A percentile compares a stretch with the other conserved stretches of the same genome.
Evolutionary conservation across 768 basidiomycete species (phyloP).

Genomic region (Podaxis sp.): DNA sequence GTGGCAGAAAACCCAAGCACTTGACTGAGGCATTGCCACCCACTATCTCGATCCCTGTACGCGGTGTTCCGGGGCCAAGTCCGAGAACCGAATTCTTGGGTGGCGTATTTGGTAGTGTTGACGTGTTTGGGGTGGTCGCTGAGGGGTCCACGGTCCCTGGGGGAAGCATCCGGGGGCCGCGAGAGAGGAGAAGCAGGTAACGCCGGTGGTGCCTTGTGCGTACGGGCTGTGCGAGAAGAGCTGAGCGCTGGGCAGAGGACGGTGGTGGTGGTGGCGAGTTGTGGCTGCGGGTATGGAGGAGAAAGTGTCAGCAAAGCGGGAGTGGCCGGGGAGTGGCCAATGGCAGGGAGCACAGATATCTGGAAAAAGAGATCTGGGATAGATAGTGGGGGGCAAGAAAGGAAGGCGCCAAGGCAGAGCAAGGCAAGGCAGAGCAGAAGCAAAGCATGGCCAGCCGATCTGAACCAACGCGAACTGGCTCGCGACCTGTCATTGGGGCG

Average conservation of each 20-base stretch:
- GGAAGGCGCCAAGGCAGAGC: slow-evolving; percentile 7
- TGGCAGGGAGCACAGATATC: neutral
- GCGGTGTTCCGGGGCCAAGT: slow-evolving; percentile 16
- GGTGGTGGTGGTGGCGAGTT: neutral
- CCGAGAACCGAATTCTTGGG: slow-evolving; percentile 15
- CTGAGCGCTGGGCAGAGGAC: neutral
- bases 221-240: neutral
- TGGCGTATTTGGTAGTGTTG: slow-evolving; percentile 15
- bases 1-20: neutral
- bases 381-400: neutral
- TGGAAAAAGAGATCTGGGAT: neutral
- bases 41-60: slow-evolving; percentile 14
- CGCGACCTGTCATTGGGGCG: neutral
- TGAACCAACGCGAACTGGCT: slow-evolving; percentile 1
- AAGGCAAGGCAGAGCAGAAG: neutral
- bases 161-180: neutral
- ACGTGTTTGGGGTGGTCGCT: slow-evolving; percentile 11
- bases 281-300: slow-evolving; percentile 10
- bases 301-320: slow-evolving; percentile 1
- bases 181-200: neutral
- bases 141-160: slow-evolving; percentile 4
- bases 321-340: neutral
- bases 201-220: neutral
- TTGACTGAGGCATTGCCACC: neutral
- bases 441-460: neutral